Percentiles rank a stretch among this genome's conserved stretches.
These are phyloP conservation scores for Aspergillus amoenus DNA, from an alignment of 2,329 filamentous ascomycete species.

Conservation along the genomic window DNA sequence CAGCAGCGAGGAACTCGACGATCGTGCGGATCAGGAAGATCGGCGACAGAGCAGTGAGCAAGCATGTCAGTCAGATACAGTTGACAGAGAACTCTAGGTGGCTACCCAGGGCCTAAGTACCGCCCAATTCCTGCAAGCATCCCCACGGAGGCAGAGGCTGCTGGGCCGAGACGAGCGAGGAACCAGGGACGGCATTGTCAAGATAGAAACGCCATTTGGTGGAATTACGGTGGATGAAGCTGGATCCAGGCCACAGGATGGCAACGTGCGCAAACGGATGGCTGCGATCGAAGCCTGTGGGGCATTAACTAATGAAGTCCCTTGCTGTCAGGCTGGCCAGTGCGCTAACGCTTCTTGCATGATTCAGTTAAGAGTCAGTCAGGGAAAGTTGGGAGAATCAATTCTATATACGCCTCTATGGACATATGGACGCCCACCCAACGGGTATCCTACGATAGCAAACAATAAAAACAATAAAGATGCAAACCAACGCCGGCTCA, in stretches of 20 bases:
- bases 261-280: constrained; percentile 26
- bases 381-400: no score
- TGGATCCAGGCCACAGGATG: background rate
- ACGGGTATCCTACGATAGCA: constrained; percentile 11
- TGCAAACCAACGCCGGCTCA: constrained; percentile 8
- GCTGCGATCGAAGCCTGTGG: constrained; percentile 17
- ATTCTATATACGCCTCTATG: constrained; percentile 6
- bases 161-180: background rate
- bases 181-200: background rate
- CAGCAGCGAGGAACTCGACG: background rate
- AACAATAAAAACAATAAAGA: background rate
- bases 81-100: no score
- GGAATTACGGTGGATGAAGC: constrained; percentile 1
- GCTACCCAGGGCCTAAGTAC: no score
- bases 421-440: constrained; percentile 12
- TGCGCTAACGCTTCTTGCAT: background rate
- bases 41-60: background rate
- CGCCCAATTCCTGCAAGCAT: no score
- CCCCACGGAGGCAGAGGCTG: background rate
- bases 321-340: no score
- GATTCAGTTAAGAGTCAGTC: background rate
- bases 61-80: background rate
- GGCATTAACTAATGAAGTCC: no score
- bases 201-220: background rate
- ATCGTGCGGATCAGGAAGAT: background rate